phyloP scores from a whole-genome alignment of 768 basidiomycete species.

The Boletus fagicola region DNA sequence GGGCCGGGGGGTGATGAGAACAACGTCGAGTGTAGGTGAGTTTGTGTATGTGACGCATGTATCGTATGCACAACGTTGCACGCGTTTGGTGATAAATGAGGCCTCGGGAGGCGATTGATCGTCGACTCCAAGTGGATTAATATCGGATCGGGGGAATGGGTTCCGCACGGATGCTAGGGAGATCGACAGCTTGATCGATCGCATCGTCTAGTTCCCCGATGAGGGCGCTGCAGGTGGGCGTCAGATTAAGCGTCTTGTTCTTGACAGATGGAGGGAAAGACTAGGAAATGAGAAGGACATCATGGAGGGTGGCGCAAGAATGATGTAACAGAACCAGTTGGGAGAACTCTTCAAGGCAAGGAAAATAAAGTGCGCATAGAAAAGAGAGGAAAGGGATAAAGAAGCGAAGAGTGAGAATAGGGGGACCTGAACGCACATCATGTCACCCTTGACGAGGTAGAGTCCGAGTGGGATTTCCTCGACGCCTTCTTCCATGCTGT shows the following conservation, averaged over 20 bases:
- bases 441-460: conserved; percentile 97
- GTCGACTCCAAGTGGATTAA: conserved; percentile 30
- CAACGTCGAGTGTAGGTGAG: not conserved
- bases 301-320: not conserved
- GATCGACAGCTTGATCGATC: conserved; percentile 71
- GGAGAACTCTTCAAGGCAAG: not conserved
- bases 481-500: conserved; percentile 85
- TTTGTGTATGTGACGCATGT: not conserved
- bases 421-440: conserved; percentile 67
- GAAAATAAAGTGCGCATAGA: not conserved
- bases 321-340: not conserved
- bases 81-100: not conserved
- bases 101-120: not conserved
- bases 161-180: conserved; percentile 79
- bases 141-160: conserved; percentile 83
- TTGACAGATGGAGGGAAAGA: not conserved
- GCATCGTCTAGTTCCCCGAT: conserved; percentile 86
- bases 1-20: not conserved
- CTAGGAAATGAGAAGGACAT: not conserved
- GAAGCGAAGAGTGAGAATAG: not conserved
- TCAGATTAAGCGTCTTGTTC: conserved; percentile 4
- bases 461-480: conserved; percentile 93
- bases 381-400: not conserved
- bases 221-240: conserved; percentile 49
- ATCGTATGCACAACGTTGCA: not conserved